Base-by-base conservation (phyloP, 805 yeast species). In the Saturnispora zaruensis region DNA sequence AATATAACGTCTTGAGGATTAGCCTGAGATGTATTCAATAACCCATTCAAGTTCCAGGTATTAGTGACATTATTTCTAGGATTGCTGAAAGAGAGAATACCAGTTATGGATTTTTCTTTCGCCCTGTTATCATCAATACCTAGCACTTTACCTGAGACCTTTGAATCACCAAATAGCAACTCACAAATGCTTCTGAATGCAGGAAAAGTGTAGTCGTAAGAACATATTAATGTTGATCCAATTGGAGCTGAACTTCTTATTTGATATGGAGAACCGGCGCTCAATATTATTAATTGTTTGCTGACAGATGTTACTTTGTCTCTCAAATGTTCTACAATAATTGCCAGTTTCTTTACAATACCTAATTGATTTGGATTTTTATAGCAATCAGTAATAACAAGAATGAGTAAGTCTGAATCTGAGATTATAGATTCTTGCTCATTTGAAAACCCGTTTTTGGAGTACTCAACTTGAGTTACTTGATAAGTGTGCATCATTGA, bases 241-340 rank as follows among this genome's bases (percentile, higher is more conserved):
- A 79, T 73, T 41, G 72, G 71, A 45, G 73, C 73, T 50, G 77
- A 78, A 50, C 77, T 75, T 44, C 76, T 74, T 57, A 80, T 75
- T 57, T 81, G 85, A 56, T 77, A 79, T 1, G 86, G 85, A 4
- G 81, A 75, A 51, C 79, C 75, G 0, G 82, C 79, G 4, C 84
- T 81, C n/a, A 79, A 70, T 3, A 78, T 71, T 11, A 80, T 69
- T 57, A 80, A 65, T 4, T 83, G 84, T 55, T 77, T 78, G 25
- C 48, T 53, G 53, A 68, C 67, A 9, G 36, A 26, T 23, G 37
- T 23, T 9, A 47, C 33, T 24, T 47, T 47, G 33, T 41, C 50
- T 33, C 50, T 41, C 14, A 47, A 41, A 41, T 41, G 45, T 42
- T 47, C 50, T 16, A 47, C 25, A 14, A 47, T 65, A 18, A 77